Evolutionary conservation across 768 basidiomycete genomes (phyloP).

Genomic region (Suillus americanus): DNA sequence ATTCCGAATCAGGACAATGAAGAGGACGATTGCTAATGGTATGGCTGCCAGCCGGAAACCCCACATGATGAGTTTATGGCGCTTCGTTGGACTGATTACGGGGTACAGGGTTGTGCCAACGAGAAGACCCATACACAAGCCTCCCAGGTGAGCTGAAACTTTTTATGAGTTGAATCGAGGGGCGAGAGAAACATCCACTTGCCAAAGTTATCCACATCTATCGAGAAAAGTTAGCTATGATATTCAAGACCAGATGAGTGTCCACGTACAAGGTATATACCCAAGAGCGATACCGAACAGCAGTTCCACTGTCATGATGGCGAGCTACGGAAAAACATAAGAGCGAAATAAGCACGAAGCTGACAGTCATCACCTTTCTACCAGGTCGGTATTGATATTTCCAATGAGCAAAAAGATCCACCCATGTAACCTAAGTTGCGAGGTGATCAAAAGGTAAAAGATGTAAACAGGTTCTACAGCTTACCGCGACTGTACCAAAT

Average conservation of each 20-base stretch:
- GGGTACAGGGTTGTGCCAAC: constrained; percentile 86
- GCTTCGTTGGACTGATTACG: constrained; percentile 76
- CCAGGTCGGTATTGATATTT: constrained; percentile 80
- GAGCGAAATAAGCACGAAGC: neutral
- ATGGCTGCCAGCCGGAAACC: constrained; percentile 69
- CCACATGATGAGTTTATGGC: constrained; percentile 75
- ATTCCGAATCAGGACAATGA: constrained; percentile 79
- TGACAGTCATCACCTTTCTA: constrained; percentile 54
- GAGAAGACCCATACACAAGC: constrained; percentile 82
- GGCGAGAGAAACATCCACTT: constrained; percentile 17
- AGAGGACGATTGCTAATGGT: constrained; percentile 75
- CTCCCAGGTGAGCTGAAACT: constrained; percentile 75
- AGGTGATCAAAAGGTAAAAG: neutral
- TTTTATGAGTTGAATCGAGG: neutral
- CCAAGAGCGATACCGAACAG: constrained; percentile 83
- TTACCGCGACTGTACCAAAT: constrained; percentile 80
- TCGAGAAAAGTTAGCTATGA: constrained; percentile 18
- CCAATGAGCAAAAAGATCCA: constrained; percentile 93
- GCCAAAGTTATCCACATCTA: constrained; percentile 92
- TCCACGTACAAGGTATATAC: constrained; percentile 72
- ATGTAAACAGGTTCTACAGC: constrained; percentile 17
- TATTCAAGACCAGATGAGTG: constrained; percentile 2
- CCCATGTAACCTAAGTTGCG: constrained; percentile 63
- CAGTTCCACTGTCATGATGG: constrained; percentile 86
- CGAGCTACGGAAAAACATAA: constrained; percentile 48